Evolutionary conservation across 257 asterid genomes (phyloP), one percentile per base, ranked within the genome.

Genomic region (Thymus mandschuricus): DNA sequence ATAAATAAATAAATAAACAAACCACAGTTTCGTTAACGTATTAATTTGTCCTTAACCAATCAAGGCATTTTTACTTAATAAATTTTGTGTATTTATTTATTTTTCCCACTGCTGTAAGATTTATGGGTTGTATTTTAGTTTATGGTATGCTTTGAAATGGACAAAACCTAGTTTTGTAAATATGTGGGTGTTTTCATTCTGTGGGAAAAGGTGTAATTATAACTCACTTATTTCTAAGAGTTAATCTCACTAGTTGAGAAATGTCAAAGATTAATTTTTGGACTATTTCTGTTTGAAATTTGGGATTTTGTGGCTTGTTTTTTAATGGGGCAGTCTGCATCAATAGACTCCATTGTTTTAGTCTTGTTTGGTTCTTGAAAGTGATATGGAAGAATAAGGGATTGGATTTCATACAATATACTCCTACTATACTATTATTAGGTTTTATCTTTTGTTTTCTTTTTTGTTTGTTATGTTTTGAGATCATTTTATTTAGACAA

Each of bases 31-130:
- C 80, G 86, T 81, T 79, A 28, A 44, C 65, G 55, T 75, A 78
- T 68, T 70, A 51, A 41, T 65, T 80, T 84, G 95, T 86, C 89
- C 62, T 55, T 59, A 66, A 73, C 57, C 61, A 73, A 60, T 77
- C 80, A 70, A 75, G 81, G 73, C 52, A 74, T 62, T 58, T 52
- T 49, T 38, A 29, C 8, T 54, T 60, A 10, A 49, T 62, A 65
- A 70, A 59, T 59, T 59, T 60, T 41, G 51, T 10, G 41, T 66
- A 28, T 46, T 80, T 21, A 21, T 21, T 21, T 21, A 21, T 21
- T 80, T 76, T 78, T 66, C 54, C 52, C 75, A 57, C 70, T 56
- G 68, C 35, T 15, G 15, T 45, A 73, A 78, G 77, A 66, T 68
- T 65, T 67, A 64, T 58, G 52, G 38, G 56, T 86, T 80, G 88